These are phyloP conservation scores for Lineolata rhizophorae DNA, from an alignment of 495 filamentous ascomycete species.

Conservation along the genomic window DNA sequence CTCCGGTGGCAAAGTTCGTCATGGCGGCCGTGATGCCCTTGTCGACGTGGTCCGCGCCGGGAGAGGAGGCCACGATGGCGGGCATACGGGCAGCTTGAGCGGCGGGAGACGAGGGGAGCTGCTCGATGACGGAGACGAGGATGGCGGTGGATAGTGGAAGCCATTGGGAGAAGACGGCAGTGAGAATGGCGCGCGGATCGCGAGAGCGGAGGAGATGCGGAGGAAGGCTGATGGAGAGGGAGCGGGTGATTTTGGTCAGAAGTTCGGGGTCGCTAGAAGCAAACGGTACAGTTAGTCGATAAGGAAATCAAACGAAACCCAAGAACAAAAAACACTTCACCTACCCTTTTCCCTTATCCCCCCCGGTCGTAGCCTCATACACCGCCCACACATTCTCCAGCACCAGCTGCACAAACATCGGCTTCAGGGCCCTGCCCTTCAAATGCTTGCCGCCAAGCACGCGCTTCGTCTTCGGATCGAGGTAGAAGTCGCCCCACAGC, in stretches of 20 bases:
- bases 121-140: conserved; percentile 81
- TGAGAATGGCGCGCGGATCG: conserved; percentile 67
- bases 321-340: conserved; percentile 13
- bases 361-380: conserved; percentile 74
- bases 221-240: conserved; percentile 60
- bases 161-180: conserved; percentile 72
- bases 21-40: conserved; percentile 52
- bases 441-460: conserved; percentile 81
- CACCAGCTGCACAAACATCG: conserved; percentile 95
- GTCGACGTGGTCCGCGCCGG: conserved; percentile 49
- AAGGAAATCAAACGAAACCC: too few relatives aligned
- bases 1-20: conserved; percentile 46
- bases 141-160: conserved; percentile 82
- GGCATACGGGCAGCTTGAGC: conserved; percentile 72
- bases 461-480: conserved; percentile 92
- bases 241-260: conserved; percentile 88
- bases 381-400: conserved; percentile 95
- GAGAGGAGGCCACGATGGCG: conserved; percentile 56
- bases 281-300: too few relatives aligned
- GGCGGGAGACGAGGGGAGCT: conserved; percentile 63
- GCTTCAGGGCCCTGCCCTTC: conserved; percentile 74
- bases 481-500: conserved; percentile 90
- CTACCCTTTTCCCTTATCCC: conserved; percentile 62
- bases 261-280: conserved; percentile 46
- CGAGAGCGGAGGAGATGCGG: conserved; percentile 65